Conservation (phyloP, 2,329 filamentous ascomycete genomes). For the Triangularia verruculosa region DNA sequence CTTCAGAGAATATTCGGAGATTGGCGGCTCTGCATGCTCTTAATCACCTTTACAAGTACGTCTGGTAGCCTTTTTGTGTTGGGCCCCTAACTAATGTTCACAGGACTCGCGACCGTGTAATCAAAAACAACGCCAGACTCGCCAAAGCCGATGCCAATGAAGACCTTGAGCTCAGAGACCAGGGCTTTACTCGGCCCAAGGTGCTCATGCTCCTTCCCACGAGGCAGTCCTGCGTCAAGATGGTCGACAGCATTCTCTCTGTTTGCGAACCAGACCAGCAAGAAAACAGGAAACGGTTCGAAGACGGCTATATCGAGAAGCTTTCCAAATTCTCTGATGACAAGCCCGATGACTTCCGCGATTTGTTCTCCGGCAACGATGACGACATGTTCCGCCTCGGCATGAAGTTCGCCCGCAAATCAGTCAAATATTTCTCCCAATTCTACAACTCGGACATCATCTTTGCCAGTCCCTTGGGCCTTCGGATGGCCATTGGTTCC, state of each 20-base stretch:
- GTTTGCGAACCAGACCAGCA: conserved; percentile 83
- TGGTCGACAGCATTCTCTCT: conserved; percentile 72
- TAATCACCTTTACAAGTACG: conserved; percentile 81
- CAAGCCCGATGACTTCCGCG: conserved; percentile 81
- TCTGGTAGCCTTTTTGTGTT: no score
- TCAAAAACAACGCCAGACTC: conserved; percentile 86
- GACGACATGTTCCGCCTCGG: conserved; percentile 96
- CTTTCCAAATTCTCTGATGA: conserved; percentile 67
- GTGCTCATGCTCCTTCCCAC: conserved; percentile 89
- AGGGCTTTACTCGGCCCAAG: conserved; percentile 94
- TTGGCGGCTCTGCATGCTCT: conserved; percentile 78
- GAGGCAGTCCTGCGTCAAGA: conserved; percentile 76
- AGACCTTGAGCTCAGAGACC: conserved; percentile 77
- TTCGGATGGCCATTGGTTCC: conserved; percentile 86
- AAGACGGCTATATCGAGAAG: conserved; percentile 73
- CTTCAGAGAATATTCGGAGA: conserved; percentile 66
- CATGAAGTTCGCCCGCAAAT: conserved; percentile 96
- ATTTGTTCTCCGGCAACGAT: conserved; percentile 90
- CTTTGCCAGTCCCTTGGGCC: conserved; percentile 81
- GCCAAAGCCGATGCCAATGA: conserved; percentile 56
- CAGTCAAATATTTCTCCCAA: conserved; percentile 87
- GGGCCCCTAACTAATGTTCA: conserved; percentile 35
- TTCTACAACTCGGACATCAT: conserved; percentile 98
- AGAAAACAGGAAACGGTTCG: conserved; percentile 90
- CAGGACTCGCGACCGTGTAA: conserved; percentile 76